Base-by-base conservation (phyloP, 257 asterid genomes). In the Primulina huaijiensis region DNA sequence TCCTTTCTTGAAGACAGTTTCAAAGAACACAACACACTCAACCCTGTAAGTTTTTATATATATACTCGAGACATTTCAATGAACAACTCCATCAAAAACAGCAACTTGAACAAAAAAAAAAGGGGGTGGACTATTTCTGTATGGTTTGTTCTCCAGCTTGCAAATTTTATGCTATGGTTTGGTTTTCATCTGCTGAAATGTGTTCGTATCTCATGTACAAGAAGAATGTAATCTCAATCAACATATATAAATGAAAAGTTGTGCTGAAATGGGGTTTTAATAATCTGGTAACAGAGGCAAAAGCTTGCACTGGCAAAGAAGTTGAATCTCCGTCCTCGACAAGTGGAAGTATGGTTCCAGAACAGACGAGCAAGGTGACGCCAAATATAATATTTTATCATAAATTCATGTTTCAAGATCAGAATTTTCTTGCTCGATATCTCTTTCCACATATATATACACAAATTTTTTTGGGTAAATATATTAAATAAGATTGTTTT, bases 321-420 rank as follows among this genome's bases (percentile, higher is more conserved):
- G 70, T 69, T 92, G 80, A 86, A 80, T 80, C 98, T 92, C 43
- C 95, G 96, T 10, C 97, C 98, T 29, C 88, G 97, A 30, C 97
- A 92, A 80, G 96, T 92, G 8, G 98, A 92, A 83, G 98, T 92
- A 2, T 92, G 98, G 98, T 92, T 87, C 85, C 98, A 92, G 58
- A 92, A 92, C 78, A 71, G 98, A 81, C 81, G 98, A 84, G 97
- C 98, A 4, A 92, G 98, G 98, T 92, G 81, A 20, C 25, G 37
- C 43, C 6, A 68, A 30, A n/a, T 8, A 50, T 50, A 0, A 14
- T 14, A 14, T 46, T 50, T 43, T 43, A 12, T 43, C 53, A 3
- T 43, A 43, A 43, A 43, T 43, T 40, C 11, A 40, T 40, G 50
- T 12, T 40, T 40, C 50, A 40, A 9, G 50, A 40, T 17, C 16